phyloP scores from a whole-genome alignment of 495 filamentous ascomycete species.

The Margaritispora aquatica region DNA sequence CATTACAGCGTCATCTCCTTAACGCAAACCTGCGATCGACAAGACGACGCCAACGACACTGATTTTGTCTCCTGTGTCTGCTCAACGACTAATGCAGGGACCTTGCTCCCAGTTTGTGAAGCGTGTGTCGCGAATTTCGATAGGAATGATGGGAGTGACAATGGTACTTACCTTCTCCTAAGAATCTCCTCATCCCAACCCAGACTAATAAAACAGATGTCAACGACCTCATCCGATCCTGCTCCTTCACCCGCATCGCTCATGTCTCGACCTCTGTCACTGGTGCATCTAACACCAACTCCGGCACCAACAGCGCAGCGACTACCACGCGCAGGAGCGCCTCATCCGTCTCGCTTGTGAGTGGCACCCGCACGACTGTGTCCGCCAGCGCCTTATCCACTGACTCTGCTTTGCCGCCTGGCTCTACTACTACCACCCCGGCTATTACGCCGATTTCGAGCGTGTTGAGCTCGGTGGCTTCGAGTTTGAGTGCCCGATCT shows the following conservation, averaged over 20 bases:
- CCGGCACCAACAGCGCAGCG: too few species aligned
- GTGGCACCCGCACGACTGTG: neutral
- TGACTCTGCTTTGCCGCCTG: neutral
- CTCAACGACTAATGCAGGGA: neutral
- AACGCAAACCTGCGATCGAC: neutral
- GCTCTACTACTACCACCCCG: neutral
- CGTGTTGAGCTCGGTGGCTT: neutral
- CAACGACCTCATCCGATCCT: conserved; percentile 3
- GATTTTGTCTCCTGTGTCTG: neutral
- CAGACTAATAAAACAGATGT: conserved; percentile 1
- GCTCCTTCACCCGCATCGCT: conserved; percentile 3
- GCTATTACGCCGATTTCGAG: neutral
- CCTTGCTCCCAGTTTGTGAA: neutral
- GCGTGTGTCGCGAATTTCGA: conserved; percentile 5
- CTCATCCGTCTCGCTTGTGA: neutral
- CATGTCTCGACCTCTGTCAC: neutral
- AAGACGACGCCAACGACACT: neutral
- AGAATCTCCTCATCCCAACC: too few species aligned
- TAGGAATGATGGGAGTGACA: neutral
- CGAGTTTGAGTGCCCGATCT: neutral
- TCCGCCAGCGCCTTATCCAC: neutral
- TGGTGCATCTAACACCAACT: too few species aligned
- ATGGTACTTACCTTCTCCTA: neutral
- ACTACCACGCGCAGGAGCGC: too few species aligned
- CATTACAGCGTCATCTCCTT: neutral